phyloP scores from a whole-genome alignment of 1,139 yeast species.

The Protomyces macrosporus region DNA sequence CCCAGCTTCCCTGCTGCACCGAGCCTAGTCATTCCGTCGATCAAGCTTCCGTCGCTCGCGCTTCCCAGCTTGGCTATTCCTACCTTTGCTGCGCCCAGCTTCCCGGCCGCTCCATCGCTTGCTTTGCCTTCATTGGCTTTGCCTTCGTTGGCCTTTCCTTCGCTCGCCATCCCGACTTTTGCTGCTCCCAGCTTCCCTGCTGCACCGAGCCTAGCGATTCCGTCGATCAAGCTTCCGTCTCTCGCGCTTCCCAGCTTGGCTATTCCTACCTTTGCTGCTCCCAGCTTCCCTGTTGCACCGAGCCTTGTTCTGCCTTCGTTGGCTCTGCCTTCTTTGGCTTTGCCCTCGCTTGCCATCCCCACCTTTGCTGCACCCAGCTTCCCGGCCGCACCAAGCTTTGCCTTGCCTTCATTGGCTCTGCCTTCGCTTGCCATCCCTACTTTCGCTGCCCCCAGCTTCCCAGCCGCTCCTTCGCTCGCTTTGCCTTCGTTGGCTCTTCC shows the following conservation, averaged over 20 bases:
- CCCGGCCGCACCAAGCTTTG: neutral
- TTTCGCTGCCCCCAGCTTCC: neutral
- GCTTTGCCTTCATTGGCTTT: neutral
- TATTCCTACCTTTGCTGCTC: neutral
- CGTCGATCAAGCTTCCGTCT: neutral
- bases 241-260: neutral
- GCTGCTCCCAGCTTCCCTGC: constrained; percentile 2
- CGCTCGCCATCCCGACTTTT: neutral
- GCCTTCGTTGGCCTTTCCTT: neutral
- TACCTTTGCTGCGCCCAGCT: neutral
- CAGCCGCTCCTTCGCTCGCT: neutral
- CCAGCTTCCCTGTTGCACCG: neutral
- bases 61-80: neutral
- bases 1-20: neutral
- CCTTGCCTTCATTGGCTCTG: neutral
- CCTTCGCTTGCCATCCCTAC: neutral
- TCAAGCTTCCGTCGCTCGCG: neutral
- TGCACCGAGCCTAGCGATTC: neutral
- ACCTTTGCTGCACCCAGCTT: neutral
- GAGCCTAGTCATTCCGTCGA: neutral
- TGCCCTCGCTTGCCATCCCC: neutral
- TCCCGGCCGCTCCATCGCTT: neutral
- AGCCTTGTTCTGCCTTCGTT: neutral
- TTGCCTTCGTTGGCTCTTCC: neutral
- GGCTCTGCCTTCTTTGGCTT: neutral